Percentiles rank a stretch among this genome's conserved stretches.
Conservation (phyloP, 371 early-diverging fungal species). For the Thermomucor indicae-seudaticae region DNA sequence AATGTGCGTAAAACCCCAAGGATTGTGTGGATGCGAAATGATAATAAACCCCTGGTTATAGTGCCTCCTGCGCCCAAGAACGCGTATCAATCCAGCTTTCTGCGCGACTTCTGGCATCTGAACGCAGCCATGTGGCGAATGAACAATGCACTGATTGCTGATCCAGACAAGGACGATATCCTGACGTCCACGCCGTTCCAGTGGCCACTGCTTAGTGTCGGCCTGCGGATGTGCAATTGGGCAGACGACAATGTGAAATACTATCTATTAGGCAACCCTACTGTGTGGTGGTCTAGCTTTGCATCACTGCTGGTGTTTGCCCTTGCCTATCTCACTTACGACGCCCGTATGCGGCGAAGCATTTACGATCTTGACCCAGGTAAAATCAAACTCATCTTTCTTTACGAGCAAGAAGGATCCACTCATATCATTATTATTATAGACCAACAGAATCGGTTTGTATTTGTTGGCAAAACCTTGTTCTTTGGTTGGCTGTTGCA, state of each 20-base stretch:
- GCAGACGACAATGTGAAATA: slow-evolving; percentile 84
- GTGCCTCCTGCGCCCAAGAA: slow-evolving; percentile 59
- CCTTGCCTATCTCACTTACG: slow-evolving; percentile 42
- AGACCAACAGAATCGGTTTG: slow-evolving; percentile 69
- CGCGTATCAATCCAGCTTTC: slow-evolving; percentile 71
- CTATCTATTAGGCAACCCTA: slow-evolving; percentile 95
- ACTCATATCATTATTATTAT: not conserved
- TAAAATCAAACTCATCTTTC: slow-evolving; percentile 11
- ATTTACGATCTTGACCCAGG: slow-evolving; percentile 55
- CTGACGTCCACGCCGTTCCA: slow-evolving; percentile 88
- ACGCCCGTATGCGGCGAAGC: slow-evolving; percentile 67
- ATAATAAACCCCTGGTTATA: slow-evolving; percentile 1
- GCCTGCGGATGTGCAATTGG: slow-evolving; percentile 98
- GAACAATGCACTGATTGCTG: slow-evolving; percentile 97
- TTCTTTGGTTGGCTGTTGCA: slow-evolving; percentile 94
- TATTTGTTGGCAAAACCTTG: slow-evolving; percentile 68
- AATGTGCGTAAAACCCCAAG: slow-evolving; percentile 18
- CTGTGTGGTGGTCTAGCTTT: slow-evolving; percentile 91
- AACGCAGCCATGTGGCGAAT: slow-evolving; percentile 97
- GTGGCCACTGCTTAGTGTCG: slow-evolving; percentile 92
- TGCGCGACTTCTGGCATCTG: slow-evolving; percentile 84
- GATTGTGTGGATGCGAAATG: not conserved
- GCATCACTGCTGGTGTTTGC: slow-evolving; percentile 55
- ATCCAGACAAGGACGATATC: slow-evolving; percentile 91
- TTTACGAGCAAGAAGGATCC: not conserved